These are phyloP conservation scores for Azolla pinnata DNA, from an alignment of 75 land plant genomes.

Conservation along the genomic window DNA sequence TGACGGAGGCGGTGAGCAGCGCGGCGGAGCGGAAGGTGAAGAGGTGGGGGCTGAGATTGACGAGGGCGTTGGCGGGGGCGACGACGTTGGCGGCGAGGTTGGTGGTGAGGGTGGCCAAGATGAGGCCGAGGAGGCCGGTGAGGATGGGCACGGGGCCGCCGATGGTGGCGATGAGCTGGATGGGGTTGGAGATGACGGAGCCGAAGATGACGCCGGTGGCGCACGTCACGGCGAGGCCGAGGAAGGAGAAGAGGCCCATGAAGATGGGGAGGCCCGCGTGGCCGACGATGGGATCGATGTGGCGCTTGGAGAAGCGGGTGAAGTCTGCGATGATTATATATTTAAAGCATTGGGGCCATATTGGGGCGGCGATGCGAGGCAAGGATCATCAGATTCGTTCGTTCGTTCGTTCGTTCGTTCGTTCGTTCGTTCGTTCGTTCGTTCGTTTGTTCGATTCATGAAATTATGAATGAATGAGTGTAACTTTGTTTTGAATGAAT, in stretches of 20 bases:
- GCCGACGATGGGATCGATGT: constrained; percentile 63
- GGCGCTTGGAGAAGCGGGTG: constrained; percentile 54
- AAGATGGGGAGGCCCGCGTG: constrained; percentile 69
- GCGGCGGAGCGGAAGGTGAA: constrained; percentile 66
- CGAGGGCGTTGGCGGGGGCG: constrained; percentile 84
- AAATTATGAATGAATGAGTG: too few relatives aligned
- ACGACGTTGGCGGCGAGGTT: constrained; percentile 93
- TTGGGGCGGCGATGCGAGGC: neutral
- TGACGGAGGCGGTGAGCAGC: constrained; percentile 55
- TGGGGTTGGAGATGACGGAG: constrained; percentile 58
- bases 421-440: too few relatives aligned
- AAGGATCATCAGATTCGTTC: neutral
- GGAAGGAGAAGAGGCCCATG: constrained; percentile 78
- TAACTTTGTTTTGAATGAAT: too few relatives aligned
- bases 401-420: too few relatives aligned
- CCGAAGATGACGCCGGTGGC: constrained; percentile 73
- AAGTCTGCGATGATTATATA: constrained; percentile 31
- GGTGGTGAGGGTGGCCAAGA: constrained; percentile 78
- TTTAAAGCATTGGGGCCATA: neutral
- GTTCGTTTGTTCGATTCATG: too few relatives aligned
- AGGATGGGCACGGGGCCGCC: constrained; percentile 43
- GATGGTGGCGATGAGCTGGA: constrained; percentile 51
- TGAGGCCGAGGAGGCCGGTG: constrained; percentile 56
- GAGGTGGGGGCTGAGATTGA: constrained; percentile 45
- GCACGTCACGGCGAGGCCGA: constrained; percentile 81